phyloP scores from a whole-genome alignment of 768 basidiomycete species.

The Xerocomellus amylosporus region DNA sequence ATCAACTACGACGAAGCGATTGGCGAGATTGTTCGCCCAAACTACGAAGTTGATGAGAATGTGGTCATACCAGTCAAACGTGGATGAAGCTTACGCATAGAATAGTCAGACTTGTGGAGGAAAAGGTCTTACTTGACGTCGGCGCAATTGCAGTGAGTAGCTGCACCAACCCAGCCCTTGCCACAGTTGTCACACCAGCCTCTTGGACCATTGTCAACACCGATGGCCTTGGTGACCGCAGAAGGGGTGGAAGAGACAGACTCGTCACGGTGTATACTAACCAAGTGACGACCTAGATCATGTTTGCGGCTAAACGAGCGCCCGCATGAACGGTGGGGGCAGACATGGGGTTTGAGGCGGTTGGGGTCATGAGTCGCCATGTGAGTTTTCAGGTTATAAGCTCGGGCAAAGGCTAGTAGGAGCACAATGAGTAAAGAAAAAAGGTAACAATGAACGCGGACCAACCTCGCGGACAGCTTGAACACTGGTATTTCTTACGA shows the following conservation, averaged over 20 bases:
- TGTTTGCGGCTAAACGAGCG: slow-evolving; percentile 94
- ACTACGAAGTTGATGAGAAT: slow-evolving; percentile 24
- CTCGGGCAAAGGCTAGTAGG: slow-evolving; percentile 77
- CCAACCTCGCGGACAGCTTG: slow-evolving; percentile 69
- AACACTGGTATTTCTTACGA: slow-evolving; percentile 77
- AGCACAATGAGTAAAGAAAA: neutral
- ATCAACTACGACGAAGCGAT: slow-evolving; percentile 41
- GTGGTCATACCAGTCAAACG: neutral
- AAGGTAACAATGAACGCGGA: neutral
- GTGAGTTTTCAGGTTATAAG: slow-evolving; percentile 94
- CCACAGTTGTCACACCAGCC: slow-evolving; percentile 76
- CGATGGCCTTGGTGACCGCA: slow-evolving; percentile 49
- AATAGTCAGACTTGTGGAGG: slow-evolving; percentile 11
- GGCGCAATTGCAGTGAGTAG: slow-evolving; percentile 56
- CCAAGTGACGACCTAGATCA: slow-evolving; percentile 85
- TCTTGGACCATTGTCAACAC: slow-evolving; percentile 61
- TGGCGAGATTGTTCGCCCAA: slow-evolving; percentile 35
- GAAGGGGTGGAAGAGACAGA: slow-evolving; percentile 43
- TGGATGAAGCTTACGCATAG: slow-evolving; percentile 27
- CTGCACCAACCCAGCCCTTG: slow-evolving; percentile 59
- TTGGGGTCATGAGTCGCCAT: slow-evolving; percentile 94
- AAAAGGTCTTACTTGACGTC: slow-evolving; percentile 55
- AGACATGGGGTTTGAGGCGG: slow-evolving; percentile 84
- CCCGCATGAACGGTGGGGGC: slow-evolving; percentile 80
- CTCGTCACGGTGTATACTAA: slow-evolving; percentile 80